These are phyloP conservation scores for Ascochyta pisi DNA, from an alignment of 2,329 filamentous ascomycete genomes.

Conservation along the genomic window DNA sequence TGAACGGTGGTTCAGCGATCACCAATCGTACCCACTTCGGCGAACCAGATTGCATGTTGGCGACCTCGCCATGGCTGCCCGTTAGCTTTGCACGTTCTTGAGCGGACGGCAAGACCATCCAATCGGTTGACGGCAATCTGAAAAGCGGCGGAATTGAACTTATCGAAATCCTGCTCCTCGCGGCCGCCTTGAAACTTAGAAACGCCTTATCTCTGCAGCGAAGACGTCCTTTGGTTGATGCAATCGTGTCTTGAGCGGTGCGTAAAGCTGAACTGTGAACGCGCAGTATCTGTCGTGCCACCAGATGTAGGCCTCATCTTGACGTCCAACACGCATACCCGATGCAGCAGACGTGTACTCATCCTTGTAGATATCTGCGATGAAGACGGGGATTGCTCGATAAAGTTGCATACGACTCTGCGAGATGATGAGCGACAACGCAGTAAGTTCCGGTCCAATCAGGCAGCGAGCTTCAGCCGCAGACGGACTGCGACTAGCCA, in stretches of 20 bases:
- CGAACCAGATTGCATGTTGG: neutral
- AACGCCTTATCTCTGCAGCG: neutral
- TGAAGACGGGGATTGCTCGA: conserved; percentile 1
- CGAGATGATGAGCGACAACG: conserved; percentile 2
- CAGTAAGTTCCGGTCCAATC: conserved; percentile 1
- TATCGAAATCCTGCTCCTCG: conserved; percentile 1
- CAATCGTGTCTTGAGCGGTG: neutral
- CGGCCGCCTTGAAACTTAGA: conserved; percentile 2
- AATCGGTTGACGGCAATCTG: neutral
- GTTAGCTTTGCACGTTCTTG: conserved; percentile 1
- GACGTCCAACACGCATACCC: conserved; percentile 10
- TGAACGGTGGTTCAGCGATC: conserved; percentile 13
- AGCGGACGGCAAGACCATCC: conserved; percentile 2
- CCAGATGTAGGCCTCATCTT: conserved; percentile 1
- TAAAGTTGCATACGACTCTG: neutral
- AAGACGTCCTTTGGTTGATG: neutral
- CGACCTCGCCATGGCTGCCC: neutral
- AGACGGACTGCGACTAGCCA: neutral
- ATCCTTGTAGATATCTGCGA: neutral
- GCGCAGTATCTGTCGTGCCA: neutral
- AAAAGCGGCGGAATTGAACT: neutral
- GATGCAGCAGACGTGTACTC: conserved; percentile 1
- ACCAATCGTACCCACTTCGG: neutral
- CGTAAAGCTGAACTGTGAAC: neutral
- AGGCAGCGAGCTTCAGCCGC: conserved; percentile 1